phyloP scores from a whole-genome alignment of 108 stramenopile species.

The Nitzschia palea region DNA sequence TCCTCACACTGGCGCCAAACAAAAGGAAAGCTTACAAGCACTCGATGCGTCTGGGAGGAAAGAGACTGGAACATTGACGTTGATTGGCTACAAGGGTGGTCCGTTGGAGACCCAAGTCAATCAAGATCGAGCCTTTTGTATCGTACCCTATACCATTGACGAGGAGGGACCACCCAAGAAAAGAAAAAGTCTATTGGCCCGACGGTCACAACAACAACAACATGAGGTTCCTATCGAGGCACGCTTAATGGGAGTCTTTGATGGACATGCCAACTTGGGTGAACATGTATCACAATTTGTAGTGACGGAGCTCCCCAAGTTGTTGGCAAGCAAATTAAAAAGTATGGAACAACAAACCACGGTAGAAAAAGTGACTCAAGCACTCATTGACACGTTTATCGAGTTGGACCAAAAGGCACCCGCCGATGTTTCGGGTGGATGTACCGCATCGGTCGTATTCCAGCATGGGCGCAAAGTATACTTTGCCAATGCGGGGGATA shows the following conservation, averaged over 20 bases:
- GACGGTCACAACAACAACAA: not conserved
- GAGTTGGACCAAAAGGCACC: slow-evolving; percentile 68
- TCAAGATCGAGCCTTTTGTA: slow-evolving; percentile 63
- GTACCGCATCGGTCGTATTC: slow-evolving; percentile 68
- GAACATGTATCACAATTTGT: slow-evolving; percentile 74
- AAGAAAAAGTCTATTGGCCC: not conserved
- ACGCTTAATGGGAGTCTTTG: slow-evolving; percentile 63
- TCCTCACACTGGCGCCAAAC: not conserved
- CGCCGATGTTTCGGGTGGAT: slow-evolving; percentile 65
- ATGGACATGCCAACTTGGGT: slow-evolving; percentile 74
- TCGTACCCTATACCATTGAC: slow-evolving; percentile 38
- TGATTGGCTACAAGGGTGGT: slow-evolving; percentile 70
- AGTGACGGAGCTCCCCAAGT: slow-evolving; percentile 58
- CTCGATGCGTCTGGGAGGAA: slow-evolving; percentile 31
- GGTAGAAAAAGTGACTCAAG: slow-evolving; percentile 2
- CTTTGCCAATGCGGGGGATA: slow-evolving; percentile 73
- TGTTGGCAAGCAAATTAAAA: slow-evolving; percentile 53
- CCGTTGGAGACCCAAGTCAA: slow-evolving; percentile 53
- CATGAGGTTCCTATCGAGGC: not conserved
- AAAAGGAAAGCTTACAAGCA: not conserved
- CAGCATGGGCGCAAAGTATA: slow-evolving; percentile 64
- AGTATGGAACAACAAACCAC: slow-evolving; percentile 1
- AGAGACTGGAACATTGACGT: slow-evolving; percentile 50
- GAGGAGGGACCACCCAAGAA: not conserved
- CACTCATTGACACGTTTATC: slow-evolving; percentile 37